Evolutionary conservation across 192 early-diverging fungal genomes (phyloP).

Genomic region (Mortierella hygrophila): DNA sequence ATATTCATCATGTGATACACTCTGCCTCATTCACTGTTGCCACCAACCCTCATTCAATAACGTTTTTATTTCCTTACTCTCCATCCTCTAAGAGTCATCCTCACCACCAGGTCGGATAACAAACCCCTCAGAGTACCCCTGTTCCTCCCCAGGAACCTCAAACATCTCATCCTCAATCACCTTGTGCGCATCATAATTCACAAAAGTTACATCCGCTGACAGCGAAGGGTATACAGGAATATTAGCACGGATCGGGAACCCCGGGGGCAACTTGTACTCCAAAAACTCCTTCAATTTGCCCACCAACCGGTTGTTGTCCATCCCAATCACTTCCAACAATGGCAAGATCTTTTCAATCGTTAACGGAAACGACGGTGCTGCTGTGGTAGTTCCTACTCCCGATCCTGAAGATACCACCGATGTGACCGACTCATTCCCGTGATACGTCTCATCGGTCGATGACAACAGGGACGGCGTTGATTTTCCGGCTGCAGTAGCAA

Average conservation of each 20-base stretch:
- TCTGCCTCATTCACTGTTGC: not conserved
- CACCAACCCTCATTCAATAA: too few species aligned
- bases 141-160: slow-evolving; percentile 25
- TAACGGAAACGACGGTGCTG: slow-evolving; percentile 39
- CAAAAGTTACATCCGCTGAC: slow-evolving; percentile 52
- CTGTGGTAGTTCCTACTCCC: not conserved
- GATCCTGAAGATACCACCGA: slow-evolving; percentile 3
- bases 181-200: slow-evolving; percentile 50
- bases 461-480: not conserved
- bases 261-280: slow-evolving; percentile 48
- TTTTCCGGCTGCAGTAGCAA: not conserved
- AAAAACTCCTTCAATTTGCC: slow-evolving; percentile 52
- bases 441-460: not conserved
- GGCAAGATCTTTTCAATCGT: slow-evolving; percentile 54
- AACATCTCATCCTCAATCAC: slow-evolving; percentile 40
- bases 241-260: slow-evolving; percentile 51
- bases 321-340: slow-evolving; percentile 47
- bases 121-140: slow-evolving; percentile 39
- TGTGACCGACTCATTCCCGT: slow-evolving; percentile 4
- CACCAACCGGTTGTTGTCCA: slow-evolving; percentile 56
- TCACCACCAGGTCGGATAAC: slow-evolving; percentile 44
- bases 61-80: not conserved
- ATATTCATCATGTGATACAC: not conserved
- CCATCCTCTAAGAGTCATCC: slow-evolving; percentile 13
- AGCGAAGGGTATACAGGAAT: slow-evolving; percentile 51